Conservation (phyloP, 164 flowering plant species). For the Vitis rupestris region DNA sequence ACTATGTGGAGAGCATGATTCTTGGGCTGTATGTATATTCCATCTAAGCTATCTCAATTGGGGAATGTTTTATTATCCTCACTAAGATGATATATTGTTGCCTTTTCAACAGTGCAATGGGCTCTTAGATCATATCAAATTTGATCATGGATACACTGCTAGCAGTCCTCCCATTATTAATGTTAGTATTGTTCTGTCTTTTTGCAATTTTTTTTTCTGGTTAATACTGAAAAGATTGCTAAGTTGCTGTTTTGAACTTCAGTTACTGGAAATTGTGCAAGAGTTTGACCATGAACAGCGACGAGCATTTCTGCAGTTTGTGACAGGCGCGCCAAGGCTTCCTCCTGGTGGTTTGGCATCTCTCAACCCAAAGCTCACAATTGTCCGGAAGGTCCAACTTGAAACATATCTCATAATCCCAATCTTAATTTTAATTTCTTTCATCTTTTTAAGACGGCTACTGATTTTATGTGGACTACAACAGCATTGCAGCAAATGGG, state of each 20-base stretch:
- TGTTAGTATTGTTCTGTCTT: conserved; percentile 40
- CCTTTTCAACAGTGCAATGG: conserved; percentile 45
- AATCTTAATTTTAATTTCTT: neutral
- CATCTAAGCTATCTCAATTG: neutral
- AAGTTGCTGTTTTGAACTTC: conserved; percentile 18
- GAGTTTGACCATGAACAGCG: conserved; percentile 59
- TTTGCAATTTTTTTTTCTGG: conserved; percentile 2
- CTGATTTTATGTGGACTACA: conserved; percentile 4
- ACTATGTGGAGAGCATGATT: conserved; percentile 79
- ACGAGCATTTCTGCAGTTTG: conserved; percentile 87
- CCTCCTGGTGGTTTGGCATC: conserved; percentile 94
- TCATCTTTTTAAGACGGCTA: neutral
- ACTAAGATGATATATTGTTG: conserved; percentile 5
- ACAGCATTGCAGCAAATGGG: conserved; percentile 55
- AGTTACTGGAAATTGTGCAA: conserved; percentile 76
- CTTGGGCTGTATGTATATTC: conserved; percentile 64
- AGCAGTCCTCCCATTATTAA: conserved; percentile 73
- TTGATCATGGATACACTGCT: conserved; percentile 95
- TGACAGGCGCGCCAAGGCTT: conserved; percentile 95
- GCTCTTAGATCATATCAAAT: conserved; percentile 76
- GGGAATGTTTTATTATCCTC: neutral
- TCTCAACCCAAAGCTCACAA: conserved; percentile 82
- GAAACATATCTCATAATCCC: neutral
- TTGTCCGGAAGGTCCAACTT: conserved; percentile 78
- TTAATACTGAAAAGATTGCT: neutral